Base-by-base conservation (phyloP, 768 basidiomycete genomes). In the Pleurotus tuoliensis region DNA sequence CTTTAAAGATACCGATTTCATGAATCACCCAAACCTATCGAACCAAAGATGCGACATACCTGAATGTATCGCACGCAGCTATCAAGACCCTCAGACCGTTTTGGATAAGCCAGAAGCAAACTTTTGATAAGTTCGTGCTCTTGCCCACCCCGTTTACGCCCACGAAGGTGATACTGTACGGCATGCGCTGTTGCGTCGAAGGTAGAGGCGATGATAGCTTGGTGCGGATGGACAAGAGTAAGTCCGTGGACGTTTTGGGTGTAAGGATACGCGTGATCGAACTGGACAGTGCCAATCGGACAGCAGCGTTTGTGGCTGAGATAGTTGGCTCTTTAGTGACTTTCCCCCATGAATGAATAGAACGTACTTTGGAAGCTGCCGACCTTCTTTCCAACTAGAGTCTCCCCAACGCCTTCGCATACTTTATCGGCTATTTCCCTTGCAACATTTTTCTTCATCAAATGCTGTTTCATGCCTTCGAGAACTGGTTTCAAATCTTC, bases 91-190 rank as follows among this genome's bases (percentile, higher is more conserved):
- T 79, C 39, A 96, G 71, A 4, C 90, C 87, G 66, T 99, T 99
- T 72, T 99, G 97, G 54, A 99, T 87, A 39, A 99, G 78, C 97
- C 97, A 99, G 74, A 98, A 99, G 72, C 94, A 95, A 49, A 99
- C 96, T 76, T 99, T 99, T 43, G 90, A 92, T 41, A 99, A 74
- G 71, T 98, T 99, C 5, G 97, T 98, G 63, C 93, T 96, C 76
- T 99, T 99, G 30, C 97, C 97, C 22, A 99, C 97, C 22, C 97
- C 97, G 66, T 99, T 99, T 38, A 99, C 97, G 12, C 97, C 97
- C 41, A 98, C 94, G 68, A 99, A 99, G 0, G 94, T 88, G 64
- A 99, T 90, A 64, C 86, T 86, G 71, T 98, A 98, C 0, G 96
- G 96, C 63, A 85, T 76, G 8, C 90, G 83, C 64, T 88, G 87